A percentile compares a stretch with the other conserved stretches of the same genome.
Conservation (phyloP, 2,329 filamentous ascomycete species). For the Penicillium sp. region DNA sequence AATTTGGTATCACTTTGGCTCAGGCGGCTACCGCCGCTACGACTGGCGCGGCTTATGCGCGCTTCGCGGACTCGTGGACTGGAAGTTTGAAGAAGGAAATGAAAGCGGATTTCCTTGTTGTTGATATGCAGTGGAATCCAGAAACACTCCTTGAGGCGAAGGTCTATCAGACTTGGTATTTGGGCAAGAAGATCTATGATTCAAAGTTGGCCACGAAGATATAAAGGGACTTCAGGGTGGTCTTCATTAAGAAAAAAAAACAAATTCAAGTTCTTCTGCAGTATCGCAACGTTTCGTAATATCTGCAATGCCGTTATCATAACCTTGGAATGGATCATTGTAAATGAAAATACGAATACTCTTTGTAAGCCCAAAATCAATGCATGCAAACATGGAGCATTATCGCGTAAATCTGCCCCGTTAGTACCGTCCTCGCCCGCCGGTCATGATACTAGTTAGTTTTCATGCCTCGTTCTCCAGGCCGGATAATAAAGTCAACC, state of each 20-base stretch:
- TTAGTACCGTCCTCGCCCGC: no score
- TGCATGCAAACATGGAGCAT: no score
- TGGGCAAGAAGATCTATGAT: slow-evolving; percentile 36
- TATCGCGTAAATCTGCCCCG: no score
- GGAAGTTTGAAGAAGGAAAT: slow-evolving; percentile 42
- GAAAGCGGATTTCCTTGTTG: slow-evolving; percentile 47
- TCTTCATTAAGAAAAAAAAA: no score
- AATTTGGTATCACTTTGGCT: slow-evolving; percentile 44
- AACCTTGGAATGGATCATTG: no score
- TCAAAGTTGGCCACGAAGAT: background rate
- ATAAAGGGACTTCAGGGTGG: background rate
- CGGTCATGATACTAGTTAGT: background rate
- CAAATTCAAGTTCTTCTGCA: no score
- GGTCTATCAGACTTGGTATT: slow-evolving; percentile 49
- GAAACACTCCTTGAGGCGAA: slow-evolving; percentile 43
- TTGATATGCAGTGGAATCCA: slow-evolving; percentile 45
- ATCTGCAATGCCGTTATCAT: no score
- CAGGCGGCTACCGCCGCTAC: slow-evolving; percentile 48
- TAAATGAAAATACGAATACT: no score
- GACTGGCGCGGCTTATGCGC: slow-evolving; percentile 47
- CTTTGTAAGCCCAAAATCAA: no score
- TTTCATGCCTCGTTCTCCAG: background rate
- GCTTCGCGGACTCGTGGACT: slow-evolving; percentile 45
- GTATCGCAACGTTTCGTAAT: no score
- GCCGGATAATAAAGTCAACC: background rate